phyloP scores from a whole-genome alignment of 2,329 filamentous ascomycete species.

The Trichophaea hybrida region DNA sequence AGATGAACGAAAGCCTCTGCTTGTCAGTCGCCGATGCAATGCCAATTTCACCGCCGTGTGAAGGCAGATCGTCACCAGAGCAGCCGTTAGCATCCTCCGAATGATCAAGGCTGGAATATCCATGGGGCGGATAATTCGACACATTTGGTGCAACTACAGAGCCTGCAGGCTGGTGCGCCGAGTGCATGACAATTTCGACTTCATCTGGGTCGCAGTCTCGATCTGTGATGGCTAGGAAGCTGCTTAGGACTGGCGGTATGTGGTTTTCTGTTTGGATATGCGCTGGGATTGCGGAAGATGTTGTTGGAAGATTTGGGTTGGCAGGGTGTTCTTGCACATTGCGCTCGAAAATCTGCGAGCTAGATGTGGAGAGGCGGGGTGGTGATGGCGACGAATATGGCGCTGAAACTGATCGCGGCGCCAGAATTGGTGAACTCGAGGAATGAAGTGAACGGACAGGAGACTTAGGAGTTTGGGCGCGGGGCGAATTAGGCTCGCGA shows the following conservation, averaged over 20 bases:
- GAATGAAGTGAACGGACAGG: constrained; percentile 51
- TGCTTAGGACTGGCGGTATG: constrained; percentile 82
- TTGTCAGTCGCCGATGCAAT: constrained; percentile 17
- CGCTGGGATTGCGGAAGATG: constrained; percentile 72
- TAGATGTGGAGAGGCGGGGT: constrained; percentile 48
- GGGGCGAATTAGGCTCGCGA: constrained; percentile 28
- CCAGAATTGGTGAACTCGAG: constrained; percentile 52
- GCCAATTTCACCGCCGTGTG: constrained; percentile 13
- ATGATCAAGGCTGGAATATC: constrained; percentile 48
- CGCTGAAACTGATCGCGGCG: constrained; percentile 28
- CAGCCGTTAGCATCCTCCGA: constrained; percentile 44
- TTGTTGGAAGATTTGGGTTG: constrained; percentile 33
- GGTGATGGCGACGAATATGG: constrained; percentile 11
- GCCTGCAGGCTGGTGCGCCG: constrained; percentile 64
- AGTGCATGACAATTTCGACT: constrained; percentile 80
- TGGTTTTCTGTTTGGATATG: constrained; percentile 91
- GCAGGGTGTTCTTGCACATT: constrained; percentile 70
- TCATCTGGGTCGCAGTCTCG: constrained; percentile 68
- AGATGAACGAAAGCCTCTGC: constrained; percentile 81
- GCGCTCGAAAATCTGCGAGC: constrained; percentile 78
- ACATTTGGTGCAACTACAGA: constrained; percentile 24
- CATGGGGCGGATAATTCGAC: constrained; percentile 34
- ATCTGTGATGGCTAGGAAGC: constrained; percentile 89
- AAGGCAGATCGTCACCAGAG: constrained; percentile 21
- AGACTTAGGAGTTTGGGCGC: constrained; percentile 41